Base-by-base conservation (phyloP, 177 flowering plant genomes). In the Telopea speciosissima region DNA sequence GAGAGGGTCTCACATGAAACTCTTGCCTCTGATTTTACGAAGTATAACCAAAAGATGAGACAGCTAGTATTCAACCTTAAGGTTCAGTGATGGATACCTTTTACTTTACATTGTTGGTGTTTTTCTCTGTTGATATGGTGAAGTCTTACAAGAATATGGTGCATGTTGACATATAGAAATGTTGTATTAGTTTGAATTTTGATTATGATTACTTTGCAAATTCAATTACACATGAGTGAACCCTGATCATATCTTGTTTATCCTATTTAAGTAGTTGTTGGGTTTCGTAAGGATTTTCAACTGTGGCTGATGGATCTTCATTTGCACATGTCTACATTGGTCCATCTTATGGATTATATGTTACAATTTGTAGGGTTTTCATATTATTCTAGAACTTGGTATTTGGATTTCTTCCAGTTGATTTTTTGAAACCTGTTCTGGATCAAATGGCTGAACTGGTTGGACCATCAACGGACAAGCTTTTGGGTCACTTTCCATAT, bases 41-140 rank as follows among this genome's bases (percentile, higher is more conserved):
- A 93, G 80, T 95, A 93, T 76, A 91, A 88, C 78, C 92, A 89
- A 70, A 95, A 95, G 77, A 78, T 95, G 90, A 85, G 98, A 70
- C 87, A 85, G 70, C 65, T 95, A 77, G 60, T 64, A 19, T 95
- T 89, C 72, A 93, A 93, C 84, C 90, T 95, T 67, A 85, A 84
- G 98, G 99, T 95, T 67, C 58, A 13, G 56, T 49, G 25, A 22
- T 54, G 12, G 26, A 16, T 68, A 28, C 8, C 26, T 45, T 21
- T 67, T 12, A 49, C 11, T 44, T 44, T 44, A 62, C 6, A 45
- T 22, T 45, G 45, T 66, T 40, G 68, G 25, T 42, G 12, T 44
- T n/a, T 33, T 45, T 2, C 31, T 28, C 31, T 28, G 31, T 28
- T 28, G 31, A 28, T 14, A 17, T 21, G 8, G 21, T 24, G 7